Conservation (phyloP, 495 filamentous ascomycete species). For the Cairneyella variabilis region DNA sequence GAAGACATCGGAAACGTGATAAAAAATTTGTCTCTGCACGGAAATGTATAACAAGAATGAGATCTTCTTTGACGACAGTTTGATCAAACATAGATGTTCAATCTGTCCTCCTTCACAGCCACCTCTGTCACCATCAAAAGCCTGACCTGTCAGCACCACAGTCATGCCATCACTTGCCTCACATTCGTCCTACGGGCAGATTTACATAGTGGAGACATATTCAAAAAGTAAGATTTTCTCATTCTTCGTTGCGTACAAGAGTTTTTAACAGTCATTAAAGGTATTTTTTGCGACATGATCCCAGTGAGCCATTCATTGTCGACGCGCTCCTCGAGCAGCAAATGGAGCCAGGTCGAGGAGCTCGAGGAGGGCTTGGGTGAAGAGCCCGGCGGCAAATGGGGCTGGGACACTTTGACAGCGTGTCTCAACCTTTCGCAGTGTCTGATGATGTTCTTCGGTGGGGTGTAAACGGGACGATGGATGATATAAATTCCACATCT, state of each 20-base stretch:
- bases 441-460: not conserved
- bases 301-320: not conserved
- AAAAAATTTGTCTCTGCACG: not conserved
- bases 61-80: not conserved
- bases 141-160: not conserved
- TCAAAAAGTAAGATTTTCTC: not conserved
- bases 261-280: not conserved
- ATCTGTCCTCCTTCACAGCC: not conserved
- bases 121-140: not conserved
- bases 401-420: not conserved
- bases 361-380: not conserved
- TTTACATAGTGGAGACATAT: not conserved
- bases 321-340: not conserved
- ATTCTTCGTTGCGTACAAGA: not conserved
- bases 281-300: not conserved
- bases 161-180: not conserved
- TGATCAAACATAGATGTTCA: not conserved
- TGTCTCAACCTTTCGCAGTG: conserved; percentile 1
- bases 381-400: not conserved
- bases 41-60: not conserved
- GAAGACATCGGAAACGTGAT: not conserved
- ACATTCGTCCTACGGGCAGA: not conserved
- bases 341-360: not conserved
- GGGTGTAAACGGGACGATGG: not conserved
- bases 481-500: not conserved